Base-by-base conservation (phyloP, 768 basidiomycete genomes). In the Boletus sp. region DNA sequence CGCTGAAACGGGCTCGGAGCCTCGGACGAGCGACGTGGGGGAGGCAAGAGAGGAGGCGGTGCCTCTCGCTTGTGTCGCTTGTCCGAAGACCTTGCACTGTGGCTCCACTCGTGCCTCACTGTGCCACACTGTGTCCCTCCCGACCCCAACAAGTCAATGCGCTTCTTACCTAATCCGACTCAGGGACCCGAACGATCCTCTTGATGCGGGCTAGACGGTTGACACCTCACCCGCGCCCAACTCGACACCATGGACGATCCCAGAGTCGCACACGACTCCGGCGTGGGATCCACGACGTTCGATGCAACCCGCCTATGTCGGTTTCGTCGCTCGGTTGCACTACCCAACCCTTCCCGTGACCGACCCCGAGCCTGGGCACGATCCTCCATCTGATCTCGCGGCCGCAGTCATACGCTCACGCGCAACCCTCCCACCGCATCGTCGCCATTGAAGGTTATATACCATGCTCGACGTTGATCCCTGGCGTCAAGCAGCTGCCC, bases 201-300 rank as follows among this genome's bases (percentile, higher is more conserved):
- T 82, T 97, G n/a, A n/a, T n/a, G n/a, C 10, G 84, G 89, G 8
- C 77, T 94, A 39, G 95, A 98, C 67, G 95, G 96, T 10, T 98
- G 94, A 93, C 95, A 98, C 70, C 78, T 89, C 57, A 82, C 90
- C 17, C 83, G 92, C 24, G 81, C 83, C 5, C 84, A 90, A 60
- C 82, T 98, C 29, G 91, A 91, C 64, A 67, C 74, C 24, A 81
- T 94, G 67, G 83, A 84, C 14, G 85, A 97, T 69, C 87, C 94
- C 0, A 77, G 80, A 51, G 80, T 85, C 41, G 93, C 94, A 0
- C 84, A 89, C 61, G 87, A 87, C 24, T 3, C 56, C 73, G 92
- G 47, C 83, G 94, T 20, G 95, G 95, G 3, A 86, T 80, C 14
- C 90, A 94, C 62, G 89, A 97, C 94, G 2, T 97, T 98, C 65